Conservation (phyloP, 371 early-diverging fungal genomes). For the Haplosporangium sp. region DNA sequence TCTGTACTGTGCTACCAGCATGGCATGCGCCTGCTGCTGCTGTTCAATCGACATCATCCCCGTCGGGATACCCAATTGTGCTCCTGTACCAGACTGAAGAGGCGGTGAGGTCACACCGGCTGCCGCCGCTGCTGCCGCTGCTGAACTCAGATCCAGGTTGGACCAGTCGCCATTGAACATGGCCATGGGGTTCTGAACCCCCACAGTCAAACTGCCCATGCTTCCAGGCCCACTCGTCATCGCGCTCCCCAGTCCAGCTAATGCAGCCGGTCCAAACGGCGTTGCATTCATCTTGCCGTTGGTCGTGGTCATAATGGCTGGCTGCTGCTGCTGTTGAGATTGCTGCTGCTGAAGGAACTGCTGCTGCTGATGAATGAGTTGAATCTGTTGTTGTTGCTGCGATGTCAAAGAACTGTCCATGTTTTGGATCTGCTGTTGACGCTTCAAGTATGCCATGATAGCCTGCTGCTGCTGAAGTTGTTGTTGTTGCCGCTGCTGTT, state of each 20-base stretch:
- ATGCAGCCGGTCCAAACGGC: slow-evolving; percentile 27
- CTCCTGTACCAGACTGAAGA: slow-evolving; percentile 25
- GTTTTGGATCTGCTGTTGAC: slow-evolving; percentile 51
- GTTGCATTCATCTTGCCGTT: slow-evolving; percentile 50
- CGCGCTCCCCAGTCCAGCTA: slow-evolving; percentile 21
- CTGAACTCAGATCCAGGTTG: slow-evolving; percentile 47
- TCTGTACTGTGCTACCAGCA: slow-evolving; percentile 50
- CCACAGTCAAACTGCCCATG: slow-evolving; percentile 32
- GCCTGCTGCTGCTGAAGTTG: slow-evolving; percentile 49
- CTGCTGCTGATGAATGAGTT: slow-evolving; percentile 41
- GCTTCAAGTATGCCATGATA: slow-evolving; percentile 52
- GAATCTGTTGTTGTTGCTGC: slow-evolving; percentile 45
- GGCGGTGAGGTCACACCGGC: slow-evolving; percentile 37
- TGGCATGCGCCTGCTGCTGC: slow-evolving; percentile 54
- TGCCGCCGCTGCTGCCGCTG: slow-evolving; percentile 47
- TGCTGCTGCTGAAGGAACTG: slow-evolving; percentile 47
- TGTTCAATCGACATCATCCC: slow-evolving; percentile 55
- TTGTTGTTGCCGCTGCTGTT: slow-evolving; percentile 35
- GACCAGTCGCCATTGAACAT: slow-evolving; percentile 56
- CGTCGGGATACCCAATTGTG: slow-evolving; percentile 48
- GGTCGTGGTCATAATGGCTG: slow-evolving; percentile 53
- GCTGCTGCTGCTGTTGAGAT: slow-evolving; percentile 29
- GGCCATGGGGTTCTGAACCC: slow-evolving; percentile 53
- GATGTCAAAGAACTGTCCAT: slow-evolving; percentile 45
- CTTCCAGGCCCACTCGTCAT: slow-evolving; percentile 19